These are phyloP conservation scores for Globisporangium recalcitrans DNA, from an alignment of 352 stramenopile genomes.

Conservation along the genomic window DNA sequence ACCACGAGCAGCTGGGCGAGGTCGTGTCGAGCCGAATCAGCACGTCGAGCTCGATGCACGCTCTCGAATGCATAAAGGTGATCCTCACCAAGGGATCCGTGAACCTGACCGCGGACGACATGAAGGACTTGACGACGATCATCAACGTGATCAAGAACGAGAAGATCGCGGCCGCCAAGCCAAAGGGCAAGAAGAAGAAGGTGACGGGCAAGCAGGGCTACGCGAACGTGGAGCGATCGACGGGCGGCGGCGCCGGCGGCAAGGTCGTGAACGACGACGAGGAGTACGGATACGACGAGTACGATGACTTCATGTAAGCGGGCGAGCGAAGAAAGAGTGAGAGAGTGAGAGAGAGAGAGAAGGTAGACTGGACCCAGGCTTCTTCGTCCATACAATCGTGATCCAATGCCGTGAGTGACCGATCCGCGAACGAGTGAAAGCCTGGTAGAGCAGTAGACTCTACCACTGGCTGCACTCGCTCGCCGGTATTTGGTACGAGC, in stretches of 20 bases:
- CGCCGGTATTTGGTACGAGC: not conserved
- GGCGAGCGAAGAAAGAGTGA: too few relatives aligned
- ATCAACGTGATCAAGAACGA: conserved; percentile 88
- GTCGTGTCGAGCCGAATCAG: conserved; percentile 49
- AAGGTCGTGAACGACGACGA: conserved; percentile 27
- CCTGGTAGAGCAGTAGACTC: not conserved
- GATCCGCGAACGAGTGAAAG: not conserved
- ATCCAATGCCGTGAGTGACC: not conserved
- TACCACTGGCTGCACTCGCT: not conserved
- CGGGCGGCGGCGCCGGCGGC: conserved; percentile 32
- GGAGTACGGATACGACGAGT: conserved; percentile 76
- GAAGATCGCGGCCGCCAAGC: conserved; percentile 77
- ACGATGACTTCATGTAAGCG: conserved; percentile 87
- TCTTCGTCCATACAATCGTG: conserved; percentile 1
- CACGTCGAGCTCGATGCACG: conserved; percentile 69
- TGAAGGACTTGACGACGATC: conserved; percentile 85
- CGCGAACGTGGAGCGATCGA: conserved; percentile 66
- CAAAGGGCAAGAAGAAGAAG: conserved; percentile 87
- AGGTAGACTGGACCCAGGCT: not conserved
- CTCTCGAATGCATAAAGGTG: conserved; percentile 77
- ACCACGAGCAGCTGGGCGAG: conserved; percentile 71
- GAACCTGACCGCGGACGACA: conserved; percentile 77
- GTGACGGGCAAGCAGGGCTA: conserved; percentile 72
- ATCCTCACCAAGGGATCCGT: conserved; percentile 72
- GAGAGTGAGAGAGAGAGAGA: not conserved